Evolutionary conservation across 495 filamentous ascomycete species (phyloP), one percentile per base, ranked within the genome.

Genomic region (Aspergillus cavernicola): DNA sequence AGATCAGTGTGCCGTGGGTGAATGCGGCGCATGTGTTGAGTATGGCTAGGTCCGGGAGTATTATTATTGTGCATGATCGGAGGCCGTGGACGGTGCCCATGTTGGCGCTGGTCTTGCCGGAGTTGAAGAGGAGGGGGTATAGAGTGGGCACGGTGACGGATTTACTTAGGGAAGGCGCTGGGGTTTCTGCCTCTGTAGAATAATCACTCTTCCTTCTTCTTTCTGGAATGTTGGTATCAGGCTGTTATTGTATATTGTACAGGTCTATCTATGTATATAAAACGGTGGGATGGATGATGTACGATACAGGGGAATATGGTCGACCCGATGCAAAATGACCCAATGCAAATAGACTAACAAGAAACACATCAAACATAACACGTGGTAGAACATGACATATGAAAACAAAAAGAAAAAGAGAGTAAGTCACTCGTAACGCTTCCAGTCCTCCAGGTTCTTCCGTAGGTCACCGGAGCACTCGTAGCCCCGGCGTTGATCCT

Each of bases 31-130:
- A 93, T 74, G 77, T 95, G 3, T 62, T 92, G 59, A 88, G 86
- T 63, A 89, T 90, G 85, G 66, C 89, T 23, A 66, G 75, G 38
- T 84, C 87, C 0, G 90, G 90, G 1, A 85, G 82, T 37, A 82
- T 95, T 36, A 84, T 95, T 36, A 81, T 95, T 19, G 88, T 87
- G 59, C 90, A 95, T 71, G 90, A 95, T 74, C 64, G 89, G 58
- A 78, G 89, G 63, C 70, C 75, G 41, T 95, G 89, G 86, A 92
- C 89, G 22, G 71, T 74, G 57, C 84, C 86, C 0, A 92, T 92
- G 86, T 62, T 95, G 64, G 67, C 70, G 38, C 76, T 65, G 48
- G 85, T 92, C 13, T 67, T 95, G 61, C 85, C 84, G 6, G 83
- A 87, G 62, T 72, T 93, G 57, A 76, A 65, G 68, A 72, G 72